Evolutionary conservation across 805 yeast species (phyloP).

Genomic region (Wickerhamomyces sydowiorum): DNA sequence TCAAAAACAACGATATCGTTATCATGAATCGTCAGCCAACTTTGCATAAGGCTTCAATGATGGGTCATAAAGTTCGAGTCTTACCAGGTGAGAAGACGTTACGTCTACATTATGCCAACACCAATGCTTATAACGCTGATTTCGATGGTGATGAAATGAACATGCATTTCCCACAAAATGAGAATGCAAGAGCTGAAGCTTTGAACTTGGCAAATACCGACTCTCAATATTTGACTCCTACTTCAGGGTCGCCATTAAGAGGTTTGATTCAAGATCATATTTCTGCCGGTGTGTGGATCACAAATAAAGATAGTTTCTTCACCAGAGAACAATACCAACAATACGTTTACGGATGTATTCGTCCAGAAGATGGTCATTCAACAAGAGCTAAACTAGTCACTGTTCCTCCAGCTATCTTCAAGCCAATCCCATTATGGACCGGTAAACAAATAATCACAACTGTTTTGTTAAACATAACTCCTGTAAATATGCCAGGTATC

Average conservation of each 20-base stretch:
- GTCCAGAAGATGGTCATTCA: constrained; percentile 97
- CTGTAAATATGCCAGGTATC: constrained; percentile 84
- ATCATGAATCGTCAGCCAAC: constrained; percentile 99
- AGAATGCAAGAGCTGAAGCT: constrained; percentile 96
- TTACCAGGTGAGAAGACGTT: constrained; percentile 96
- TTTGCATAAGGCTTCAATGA: constrained; percentile 98
- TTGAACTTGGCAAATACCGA: constrained; percentile 93
- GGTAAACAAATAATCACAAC: constrained; percentile 97
- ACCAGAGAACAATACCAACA: constrained; percentile 91
- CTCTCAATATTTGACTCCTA: constrained; percentile 95
- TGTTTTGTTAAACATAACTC: constrained; percentile 82
- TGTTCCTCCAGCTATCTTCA: constrained; percentile 81
- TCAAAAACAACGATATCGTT: constrained; percentile 91
- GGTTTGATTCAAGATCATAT: constrained; percentile 99
- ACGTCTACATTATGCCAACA: constrained; percentile 95
- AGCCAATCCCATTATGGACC: constrained; percentile 93
- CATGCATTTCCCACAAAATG: constrained; percentile 98
- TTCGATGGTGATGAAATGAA: constrained; percentile 99
- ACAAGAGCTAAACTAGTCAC: constrained; percentile 63
- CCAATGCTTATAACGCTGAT: constrained; percentile 98
- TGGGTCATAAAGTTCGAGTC: constrained; percentile 98
- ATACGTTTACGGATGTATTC: constrained; percentile 83
- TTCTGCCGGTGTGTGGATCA: constrained; percentile 98
- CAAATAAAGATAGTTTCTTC: constrained; percentile 87
- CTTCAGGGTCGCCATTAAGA: constrained; percentile 97